Percentiles rank a stretch among this genome's conserved stretches.
Evolutionary conservation across 2,329 filamentous ascomycete genomes (phyloP).

Genomic region (Cladophialophora exuberans): DNA sequence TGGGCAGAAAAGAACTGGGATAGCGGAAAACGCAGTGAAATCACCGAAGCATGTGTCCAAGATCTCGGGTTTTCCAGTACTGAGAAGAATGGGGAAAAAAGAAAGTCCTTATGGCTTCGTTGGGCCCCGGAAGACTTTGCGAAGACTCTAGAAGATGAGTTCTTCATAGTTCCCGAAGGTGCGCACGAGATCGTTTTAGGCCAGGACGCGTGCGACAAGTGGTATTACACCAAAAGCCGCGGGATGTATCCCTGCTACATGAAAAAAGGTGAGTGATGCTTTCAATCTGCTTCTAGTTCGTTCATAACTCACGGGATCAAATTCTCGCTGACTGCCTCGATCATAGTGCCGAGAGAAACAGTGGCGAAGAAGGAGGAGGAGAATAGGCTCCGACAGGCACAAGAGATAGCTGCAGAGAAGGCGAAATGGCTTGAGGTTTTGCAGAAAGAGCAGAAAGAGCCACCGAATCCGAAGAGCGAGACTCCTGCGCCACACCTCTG

Average conservation of each 20-base stretch:
- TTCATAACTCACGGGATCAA: background rate
- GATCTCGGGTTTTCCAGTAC: background rate
- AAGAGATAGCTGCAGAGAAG: background rate
- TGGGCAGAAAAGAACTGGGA: background rate
- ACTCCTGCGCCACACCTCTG: background rate
- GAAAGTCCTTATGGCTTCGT: background rate
- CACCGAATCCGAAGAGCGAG: background rate
- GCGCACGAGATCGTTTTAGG: background rate
- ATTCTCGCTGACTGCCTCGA: background rate
- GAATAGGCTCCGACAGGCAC: background rate
- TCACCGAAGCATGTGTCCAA: background rate
- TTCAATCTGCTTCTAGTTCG: background rate
- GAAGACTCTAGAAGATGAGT: background rate
- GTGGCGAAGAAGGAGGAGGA: background rate
- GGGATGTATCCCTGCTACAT: background rate
- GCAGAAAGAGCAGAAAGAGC: background rate
- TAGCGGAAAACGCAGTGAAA: background rate
- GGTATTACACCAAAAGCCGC: background rate
- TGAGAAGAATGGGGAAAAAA: background rate
- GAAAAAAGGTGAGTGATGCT: background rate
- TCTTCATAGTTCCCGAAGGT: background rate
- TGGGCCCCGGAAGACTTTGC: background rate
- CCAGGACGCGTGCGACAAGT: background rate
- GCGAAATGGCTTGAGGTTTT: background rate
- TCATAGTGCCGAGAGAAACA: background rate